These are phyloP conservation scores for Alternaria burnsii DNA, from an alignment of 2,329 filamentous ascomycete species.

Conservation along the genomic window DNA sequence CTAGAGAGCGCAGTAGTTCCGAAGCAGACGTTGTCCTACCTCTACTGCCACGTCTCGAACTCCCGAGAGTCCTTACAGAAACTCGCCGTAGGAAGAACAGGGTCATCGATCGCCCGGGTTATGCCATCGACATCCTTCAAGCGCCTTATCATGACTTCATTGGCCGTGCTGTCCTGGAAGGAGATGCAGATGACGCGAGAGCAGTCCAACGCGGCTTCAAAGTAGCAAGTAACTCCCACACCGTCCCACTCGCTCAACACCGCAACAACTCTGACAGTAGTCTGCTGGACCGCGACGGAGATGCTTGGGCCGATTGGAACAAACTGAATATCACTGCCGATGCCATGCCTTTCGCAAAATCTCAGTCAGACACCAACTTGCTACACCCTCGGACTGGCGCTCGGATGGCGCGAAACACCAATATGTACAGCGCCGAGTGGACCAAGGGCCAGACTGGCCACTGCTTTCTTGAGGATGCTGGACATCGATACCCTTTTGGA, in stretches of 20 bases:
- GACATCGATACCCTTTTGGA: constrained; percentile 1
- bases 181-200: constrained; percentile 15
- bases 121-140: constrained; percentile 2
- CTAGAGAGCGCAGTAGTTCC: not conserved
- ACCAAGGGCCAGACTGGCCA: constrained; percentile 4
- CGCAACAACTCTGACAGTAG: constrained; percentile 8
- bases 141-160: constrained; percentile 1
- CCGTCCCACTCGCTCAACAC: not conserved
- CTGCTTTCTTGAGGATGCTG: not conserved
- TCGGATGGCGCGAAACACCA: not conserved
- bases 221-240: not conserved
- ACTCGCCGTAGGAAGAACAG: not conserved
- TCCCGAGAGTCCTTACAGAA: constrained; percentile 4
- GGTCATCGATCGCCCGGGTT: not conserved
- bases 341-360: constrained; percentile 11
- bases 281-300: constrained; percentile 16
- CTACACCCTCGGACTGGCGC: not conserved
- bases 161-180: constrained; percentile 11
- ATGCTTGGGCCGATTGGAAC: constrained; percentile 21
- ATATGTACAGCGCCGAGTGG: not conserved
- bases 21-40: not conserved
- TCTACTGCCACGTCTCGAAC: constrained; percentile 7
- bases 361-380: not conserved
- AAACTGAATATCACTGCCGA: constrained; percentile 4
- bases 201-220: constrained; percentile 21